Evolutionary conservation across 2,329 filamentous ascomycete species (phyloP).

Genomic region (Parasarocladium wereldwijsianum): DNA sequence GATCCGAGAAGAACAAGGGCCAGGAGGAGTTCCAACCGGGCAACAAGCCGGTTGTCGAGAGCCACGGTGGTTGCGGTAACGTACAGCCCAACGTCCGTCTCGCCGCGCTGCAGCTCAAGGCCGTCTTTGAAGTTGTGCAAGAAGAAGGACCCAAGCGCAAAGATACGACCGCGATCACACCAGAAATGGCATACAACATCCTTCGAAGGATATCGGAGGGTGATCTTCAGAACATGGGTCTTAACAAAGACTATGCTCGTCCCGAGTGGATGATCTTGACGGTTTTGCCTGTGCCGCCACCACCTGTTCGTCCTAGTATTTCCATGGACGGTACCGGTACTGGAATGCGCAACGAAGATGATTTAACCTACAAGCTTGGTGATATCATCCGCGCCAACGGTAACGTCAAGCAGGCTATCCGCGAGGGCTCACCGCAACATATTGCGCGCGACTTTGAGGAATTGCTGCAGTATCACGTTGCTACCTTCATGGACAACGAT

Average conservation of each 20-base stretch:
- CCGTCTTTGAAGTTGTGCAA: slow-evolving; percentile 44
- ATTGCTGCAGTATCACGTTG: slow-evolving; percentile 91
- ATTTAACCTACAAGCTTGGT: slow-evolving; percentile 97
- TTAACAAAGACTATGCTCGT: slow-evolving; percentile 88
- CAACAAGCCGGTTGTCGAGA: slow-evolving; percentile 34
- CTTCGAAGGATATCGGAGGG: slow-evolving; percentile 72
- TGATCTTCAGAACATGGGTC: slow-evolving; percentile 73
- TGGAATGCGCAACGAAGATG: slow-evolving; percentile 90
- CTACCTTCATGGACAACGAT: slow-evolving; percentile 99
- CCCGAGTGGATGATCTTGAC: slow-evolving; percentile 98
- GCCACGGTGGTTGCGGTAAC: slow-evolving; percentile 90
- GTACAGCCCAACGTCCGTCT: slow-evolving; percentile 77
- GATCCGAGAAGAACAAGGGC: slow-evolving; percentile 46
- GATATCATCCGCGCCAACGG: slow-evolving; percentile 97
- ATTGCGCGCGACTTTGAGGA: slow-evolving; percentile 84
- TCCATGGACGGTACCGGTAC: slow-evolving; percentile 90
- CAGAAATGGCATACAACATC: slow-evolving; percentile 72
- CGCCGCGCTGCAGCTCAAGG: slow-evolving; percentile 70
- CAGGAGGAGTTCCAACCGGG: slow-evolving; percentile 46
- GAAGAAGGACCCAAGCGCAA: slow-evolving; percentile 61
- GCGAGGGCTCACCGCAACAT: slow-evolving; percentile 83
- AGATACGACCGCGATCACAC: slow-evolving; percentile 71
- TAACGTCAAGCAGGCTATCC: slow-evolving; percentile 81
- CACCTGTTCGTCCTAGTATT: slow-evolving; percentile 90
- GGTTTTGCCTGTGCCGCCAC: slow-evolving; percentile 86